Base-by-base conservation (phyloP, 2,329 filamentous ascomycete genomes). In the Colletotrichum tamarilloi region DNA sequence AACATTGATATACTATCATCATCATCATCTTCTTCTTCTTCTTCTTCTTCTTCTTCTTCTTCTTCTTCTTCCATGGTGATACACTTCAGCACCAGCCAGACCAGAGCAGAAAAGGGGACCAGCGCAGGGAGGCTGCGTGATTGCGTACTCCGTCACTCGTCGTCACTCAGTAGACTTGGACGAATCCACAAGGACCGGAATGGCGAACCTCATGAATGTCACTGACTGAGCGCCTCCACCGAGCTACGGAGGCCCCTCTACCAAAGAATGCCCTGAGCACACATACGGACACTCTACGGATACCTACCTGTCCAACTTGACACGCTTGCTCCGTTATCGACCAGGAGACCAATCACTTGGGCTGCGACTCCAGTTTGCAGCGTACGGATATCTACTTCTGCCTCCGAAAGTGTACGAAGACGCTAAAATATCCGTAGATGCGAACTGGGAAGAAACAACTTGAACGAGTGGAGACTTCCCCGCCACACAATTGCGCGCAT, bases 161-260 rank as follows among this genome's bases (percentile, higher is more conserved):
- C 38, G 26, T 26, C 26, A 38, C 35, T 32, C 26, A 7, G 16
- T 28, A 19, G n/a, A 52, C 30, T 3, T 53, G 30, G 42, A 49
- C 26, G n/a, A 24, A 52, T 22, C 42, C 42, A 49, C 42, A 24
- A 4, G 38, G 42, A n/a, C 24, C 35, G 12, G 11, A 19, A 35
- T 16, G 11, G 8, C 14, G 7, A 35, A 28, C 14, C 42, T 53
- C 30, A 14, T 65, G 52, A 65, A 65, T 65, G 62, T 65, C 62
- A 65, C 62, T 56, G 52, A 56, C 49, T 56, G 62, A 30, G 62
- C 62, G 24, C 32, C 32, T 65, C 60, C 60, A 35, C 46, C 24
- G 8, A n/a, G 42, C 19, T 49, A 19, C 42, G 42, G 42, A 49
- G 42, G 42, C 8, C 42, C 42, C 42, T 49, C 19, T 49, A 19